A percentile compares a stretch with the other conserved stretches of the same genome.
Evolutionary conservation across 768 basidiomycete species (phyloP).

Genomic region (Termitomyces heimii): DNA sequence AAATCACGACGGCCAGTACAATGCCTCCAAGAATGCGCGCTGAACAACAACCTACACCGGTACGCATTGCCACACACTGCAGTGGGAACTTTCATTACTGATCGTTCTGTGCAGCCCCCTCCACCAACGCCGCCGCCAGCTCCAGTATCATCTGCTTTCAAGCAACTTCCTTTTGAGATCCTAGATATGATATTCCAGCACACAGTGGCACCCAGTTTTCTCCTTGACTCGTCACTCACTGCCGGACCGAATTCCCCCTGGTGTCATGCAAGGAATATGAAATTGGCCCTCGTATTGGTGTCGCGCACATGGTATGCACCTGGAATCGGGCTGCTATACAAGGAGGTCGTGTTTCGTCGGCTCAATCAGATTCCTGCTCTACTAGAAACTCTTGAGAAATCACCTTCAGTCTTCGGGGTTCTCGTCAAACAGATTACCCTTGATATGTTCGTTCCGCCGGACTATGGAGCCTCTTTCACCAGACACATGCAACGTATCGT

Average conservation of each 20-base stretch:
- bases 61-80: background rate
- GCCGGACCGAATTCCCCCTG: slow-evolving; percentile 16
- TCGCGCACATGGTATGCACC: slow-evolving; percentile 20
- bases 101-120: background rate
- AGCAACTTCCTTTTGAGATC: slow-evolving; percentile 17
- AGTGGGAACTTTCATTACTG: background rate
- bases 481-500: slow-evolving; percentile 6
- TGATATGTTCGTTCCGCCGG: slow-evolving; percentile 4
- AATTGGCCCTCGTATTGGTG: slow-evolving; percentile 16
- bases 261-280: slow-evolving; percentile 16
- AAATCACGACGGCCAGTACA: background rate
- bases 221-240: slow-evolving; percentile 13
- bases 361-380: slow-evolving; percentile 17
- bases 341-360: slow-evolving; percentile 18
- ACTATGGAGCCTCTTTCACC: slow-evolving; percentile 8
- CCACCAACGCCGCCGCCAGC: background rate
- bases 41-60: background rate
- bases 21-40: background rate
- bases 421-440: slow-evolving; percentile 13
- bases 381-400: slow-evolving; percentile 12
- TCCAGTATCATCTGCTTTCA: background rate
- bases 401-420: background rate
- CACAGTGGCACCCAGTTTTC: slow-evolving; percentile 17
- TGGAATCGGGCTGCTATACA: slow-evolving; percentile 20
- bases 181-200: slow-evolving; percentile 17